A percentile compares a stretch with the other conserved stretches of the same genome.
These are phyloP conservation scores for Tulasnella calospora DNA, from an alignment of 768 basidiomycete species.

Conservation along the genomic window DNA sequence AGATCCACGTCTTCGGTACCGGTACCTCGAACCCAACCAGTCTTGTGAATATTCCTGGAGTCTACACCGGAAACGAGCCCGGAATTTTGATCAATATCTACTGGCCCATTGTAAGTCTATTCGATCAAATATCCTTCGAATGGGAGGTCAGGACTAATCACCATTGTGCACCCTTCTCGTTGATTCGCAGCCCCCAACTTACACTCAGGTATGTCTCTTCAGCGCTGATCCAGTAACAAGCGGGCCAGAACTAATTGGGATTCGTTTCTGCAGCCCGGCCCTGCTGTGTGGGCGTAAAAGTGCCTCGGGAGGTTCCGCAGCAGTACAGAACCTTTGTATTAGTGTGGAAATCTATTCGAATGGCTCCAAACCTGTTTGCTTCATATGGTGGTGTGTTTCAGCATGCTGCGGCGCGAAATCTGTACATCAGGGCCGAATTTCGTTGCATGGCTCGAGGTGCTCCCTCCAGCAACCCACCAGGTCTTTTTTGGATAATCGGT, in stretches of 20 bases:
- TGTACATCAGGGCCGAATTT: neutral
- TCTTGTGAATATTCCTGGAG: neutral
- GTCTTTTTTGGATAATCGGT: no score
- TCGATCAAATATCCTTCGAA: neutral
- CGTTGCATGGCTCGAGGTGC: neutral
- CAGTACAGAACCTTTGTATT: neutral
- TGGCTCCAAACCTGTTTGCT: neutral
- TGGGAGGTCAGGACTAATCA: neutral
- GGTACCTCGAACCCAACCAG: neutral
- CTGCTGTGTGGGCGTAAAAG: neutral
- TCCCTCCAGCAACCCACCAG: no score
- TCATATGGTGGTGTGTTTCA: neutral
- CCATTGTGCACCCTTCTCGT: neutral
- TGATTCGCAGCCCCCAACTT: neutral
- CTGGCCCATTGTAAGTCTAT: neutral
- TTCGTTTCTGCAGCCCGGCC: neutral
- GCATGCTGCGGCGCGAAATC: neutral
- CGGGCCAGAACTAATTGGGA: neutral
- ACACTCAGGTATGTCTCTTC: neutral
- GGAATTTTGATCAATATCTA: neutral
- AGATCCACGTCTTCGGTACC: neutral
- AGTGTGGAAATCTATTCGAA: neutral
- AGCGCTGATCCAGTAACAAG: neutral
- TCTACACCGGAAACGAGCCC: constrained; percentile 5
- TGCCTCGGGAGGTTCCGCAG: neutral